Conservation (phyloP, 495 filamentous ascomycete species). For the Penicillium taxi region DNA sequence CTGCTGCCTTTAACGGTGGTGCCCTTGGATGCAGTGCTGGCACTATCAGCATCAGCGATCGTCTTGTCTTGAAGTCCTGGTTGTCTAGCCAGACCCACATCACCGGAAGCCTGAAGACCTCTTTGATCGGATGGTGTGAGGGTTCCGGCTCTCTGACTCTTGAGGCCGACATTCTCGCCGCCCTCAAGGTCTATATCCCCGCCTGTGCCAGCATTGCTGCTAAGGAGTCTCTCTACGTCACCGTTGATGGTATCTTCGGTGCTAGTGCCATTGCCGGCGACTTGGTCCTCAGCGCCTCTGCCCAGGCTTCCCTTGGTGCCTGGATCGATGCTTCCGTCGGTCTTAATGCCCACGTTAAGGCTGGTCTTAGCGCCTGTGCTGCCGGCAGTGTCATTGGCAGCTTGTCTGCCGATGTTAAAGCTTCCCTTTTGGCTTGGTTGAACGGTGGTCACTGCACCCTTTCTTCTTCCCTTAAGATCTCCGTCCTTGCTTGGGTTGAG, state of each 20-base stretch:
- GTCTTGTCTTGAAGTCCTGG: conserved; percentile 29
- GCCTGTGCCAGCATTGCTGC: conserved; percentile 30
- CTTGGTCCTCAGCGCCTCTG: conserved; percentile 27
- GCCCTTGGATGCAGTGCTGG: conserved; percentile 33
- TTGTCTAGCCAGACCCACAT: conserved; percentile 21
- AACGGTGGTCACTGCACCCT: conserved; percentile 25
- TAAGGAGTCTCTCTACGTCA: conserved; percentile 33
- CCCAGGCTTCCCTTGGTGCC: conserved; percentile 25
- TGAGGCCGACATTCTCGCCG: conserved; percentile 20
- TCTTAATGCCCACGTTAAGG: conserved; percentile 25
- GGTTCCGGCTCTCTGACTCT: conserved; percentile 8
- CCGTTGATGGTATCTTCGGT: conserved; percentile 35
- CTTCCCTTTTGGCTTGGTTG: conserved; percentile 29
- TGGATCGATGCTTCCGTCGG: conserved; percentile 21
- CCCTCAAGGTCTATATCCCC: conserved; percentile 32
- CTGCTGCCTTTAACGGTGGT: conserved; percentile 34
- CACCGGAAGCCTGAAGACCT: conserved; percentile 13
- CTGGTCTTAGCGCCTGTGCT: conserved; percentile 32
- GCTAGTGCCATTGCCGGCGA: conserved; percentile 19
- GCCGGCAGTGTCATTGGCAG: conserved; percentile 29
- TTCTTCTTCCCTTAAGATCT: conserved; percentile 21
- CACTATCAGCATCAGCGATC: conserved; percentile 23
- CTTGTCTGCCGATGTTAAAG: conserved; percentile 29
- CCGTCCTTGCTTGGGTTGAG: conserved; percentile 31
- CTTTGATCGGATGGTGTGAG: conserved; percentile 11